phyloP scores from a whole-genome alignment of 352 stramenopile species.

The Phytopythium kandeliae region DNA sequence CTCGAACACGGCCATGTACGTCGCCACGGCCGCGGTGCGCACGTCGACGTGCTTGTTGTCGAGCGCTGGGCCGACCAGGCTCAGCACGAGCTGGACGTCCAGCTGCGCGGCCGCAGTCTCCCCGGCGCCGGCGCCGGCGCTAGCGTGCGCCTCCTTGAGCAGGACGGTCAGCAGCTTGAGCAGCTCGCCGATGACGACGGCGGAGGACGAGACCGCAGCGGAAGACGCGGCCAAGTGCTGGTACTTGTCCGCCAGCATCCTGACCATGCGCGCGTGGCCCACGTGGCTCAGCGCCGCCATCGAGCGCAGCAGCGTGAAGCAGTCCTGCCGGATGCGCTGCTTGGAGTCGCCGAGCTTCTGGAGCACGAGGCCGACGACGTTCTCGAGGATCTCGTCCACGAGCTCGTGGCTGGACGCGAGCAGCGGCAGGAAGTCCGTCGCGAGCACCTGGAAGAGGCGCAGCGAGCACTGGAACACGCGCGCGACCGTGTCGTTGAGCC shows the following conservation, averaged over 20 bases:
- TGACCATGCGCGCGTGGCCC: conserved; percentile 51
- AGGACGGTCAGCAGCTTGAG: conserved; percentile 66
- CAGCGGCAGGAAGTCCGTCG: conserved; percentile 64
- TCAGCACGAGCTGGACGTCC: conserved; percentile 35
- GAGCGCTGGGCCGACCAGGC: conserved; percentile 41
- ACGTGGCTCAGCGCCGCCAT: conserved; percentile 52
- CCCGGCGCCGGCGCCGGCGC: not conserved
- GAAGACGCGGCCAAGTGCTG: conserved; percentile 27
- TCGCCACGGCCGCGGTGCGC: conserved; percentile 57
- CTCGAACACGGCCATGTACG: conserved; percentile 70
- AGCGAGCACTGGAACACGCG: conserved; percentile 78
- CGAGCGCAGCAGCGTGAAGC: conserved; percentile 61
- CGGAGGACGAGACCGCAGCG: conserved; percentile 30
- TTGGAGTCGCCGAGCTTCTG: conserved; percentile 79
- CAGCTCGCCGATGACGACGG: conserved; percentile 45
- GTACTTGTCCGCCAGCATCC: conserved; percentile 60
- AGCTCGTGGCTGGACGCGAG: conserved; percentile 36
- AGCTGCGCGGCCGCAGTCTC: conserved; percentile 9
- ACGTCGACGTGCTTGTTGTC: conserved; percentile 85
- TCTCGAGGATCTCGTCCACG: conserved; percentile 55
- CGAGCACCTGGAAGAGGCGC: conserved; percentile 59
- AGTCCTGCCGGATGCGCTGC: conserved; percentile 63
- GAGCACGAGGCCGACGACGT: conserved; percentile 51
- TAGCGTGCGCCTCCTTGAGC: conserved; percentile 27
- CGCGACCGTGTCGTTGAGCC: conserved; percentile 69